Evolutionary conservation across 2,329 filamentous ascomycete species (phyloP).

Genomic region (Aspergillus puulaauensis): DNA sequence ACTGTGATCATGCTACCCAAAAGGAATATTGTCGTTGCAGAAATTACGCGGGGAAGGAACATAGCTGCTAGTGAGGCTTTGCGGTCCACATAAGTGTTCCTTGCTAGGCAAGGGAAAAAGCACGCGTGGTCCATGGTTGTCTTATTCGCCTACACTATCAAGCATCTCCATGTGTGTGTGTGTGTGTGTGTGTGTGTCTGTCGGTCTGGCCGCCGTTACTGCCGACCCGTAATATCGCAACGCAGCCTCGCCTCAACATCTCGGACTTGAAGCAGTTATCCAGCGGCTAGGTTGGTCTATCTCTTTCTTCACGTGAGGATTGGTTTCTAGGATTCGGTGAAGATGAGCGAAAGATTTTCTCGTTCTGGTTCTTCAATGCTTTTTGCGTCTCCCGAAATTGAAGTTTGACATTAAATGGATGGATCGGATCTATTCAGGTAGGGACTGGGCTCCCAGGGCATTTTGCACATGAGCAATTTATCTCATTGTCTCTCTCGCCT

Average conservation of each 20-base stretch:
- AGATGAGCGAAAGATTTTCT: background rate
- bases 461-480: background rate
- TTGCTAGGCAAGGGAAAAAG: background rate
- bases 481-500: background rate
- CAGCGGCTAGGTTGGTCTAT: background rate
- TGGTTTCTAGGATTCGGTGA: background rate
- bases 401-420: background rate
- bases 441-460: background rate
- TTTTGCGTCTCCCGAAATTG: background rate
- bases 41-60: background rate
- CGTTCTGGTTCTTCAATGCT: constrained; percentile 1
- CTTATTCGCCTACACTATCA: background rate
- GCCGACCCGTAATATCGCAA: background rate
- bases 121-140: background rate
- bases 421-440: background rate
- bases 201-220: background rate
- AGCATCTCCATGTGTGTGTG: background rate
- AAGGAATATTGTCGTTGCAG: background rate
- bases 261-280: background rate
- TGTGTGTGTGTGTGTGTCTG: background rate
- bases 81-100: background rate
- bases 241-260: background rate
- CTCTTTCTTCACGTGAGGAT: background rate
- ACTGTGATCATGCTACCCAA: background rate
- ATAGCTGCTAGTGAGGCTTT: background rate